Percentiles rank a stretch among this genome's conserved stretches.
These are phyloP conservation scores for Fagopyrum tataricum DNA, from an alignment of 148 eudicot species.

Conservation along the genomic window DNA sequence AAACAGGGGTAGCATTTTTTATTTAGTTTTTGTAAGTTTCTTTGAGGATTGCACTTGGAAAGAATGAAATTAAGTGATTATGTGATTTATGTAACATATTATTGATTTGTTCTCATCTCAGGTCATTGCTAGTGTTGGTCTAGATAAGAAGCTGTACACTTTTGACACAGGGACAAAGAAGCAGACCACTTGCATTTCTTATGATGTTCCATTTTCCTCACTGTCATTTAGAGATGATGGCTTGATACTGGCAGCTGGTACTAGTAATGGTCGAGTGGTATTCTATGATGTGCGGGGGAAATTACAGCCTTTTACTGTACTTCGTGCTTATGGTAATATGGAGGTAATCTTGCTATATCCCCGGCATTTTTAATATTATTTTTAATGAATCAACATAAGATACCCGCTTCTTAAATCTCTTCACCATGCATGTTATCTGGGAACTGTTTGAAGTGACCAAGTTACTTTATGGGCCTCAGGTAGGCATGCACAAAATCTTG, in stretches of 20 bases:
- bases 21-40: background rate
- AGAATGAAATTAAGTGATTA: background rate
- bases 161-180: slow-evolving; percentile 67
- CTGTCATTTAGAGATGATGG: slow-evolving; percentile 89
- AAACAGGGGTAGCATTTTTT: background rate
- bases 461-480: background rate
- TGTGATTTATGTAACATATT: slow-evolving; percentile 5
- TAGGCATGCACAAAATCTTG: background rate
- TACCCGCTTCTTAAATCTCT: background rate
- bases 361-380: background rate
- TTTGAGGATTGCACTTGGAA: background rate
- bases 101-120: slow-evolving; percentile 26
- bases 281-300: slow-evolving; percentile 95
- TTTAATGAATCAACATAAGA: background rate
- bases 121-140: slow-evolving; percentile 85
- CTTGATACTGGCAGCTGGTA: slow-evolving; percentile 84
- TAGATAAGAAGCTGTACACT: slow-evolving; percentile 90
- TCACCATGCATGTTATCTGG: background rate
- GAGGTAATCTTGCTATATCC: slow-evolving; percentile 40
- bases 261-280: slow-evolving; percentile 78
- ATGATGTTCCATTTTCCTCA: slow-evolving; percentile 92
- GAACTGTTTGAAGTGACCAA: background rate
- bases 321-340: slow-evolving; percentile 82
- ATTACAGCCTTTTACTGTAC: slow-evolving; percentile 82
- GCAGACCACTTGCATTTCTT: slow-evolving; percentile 54